Evolutionary conservation across 768 basidiomycete species (phyloP).

Genomic region (Fomitopsis serialis): DNA sequence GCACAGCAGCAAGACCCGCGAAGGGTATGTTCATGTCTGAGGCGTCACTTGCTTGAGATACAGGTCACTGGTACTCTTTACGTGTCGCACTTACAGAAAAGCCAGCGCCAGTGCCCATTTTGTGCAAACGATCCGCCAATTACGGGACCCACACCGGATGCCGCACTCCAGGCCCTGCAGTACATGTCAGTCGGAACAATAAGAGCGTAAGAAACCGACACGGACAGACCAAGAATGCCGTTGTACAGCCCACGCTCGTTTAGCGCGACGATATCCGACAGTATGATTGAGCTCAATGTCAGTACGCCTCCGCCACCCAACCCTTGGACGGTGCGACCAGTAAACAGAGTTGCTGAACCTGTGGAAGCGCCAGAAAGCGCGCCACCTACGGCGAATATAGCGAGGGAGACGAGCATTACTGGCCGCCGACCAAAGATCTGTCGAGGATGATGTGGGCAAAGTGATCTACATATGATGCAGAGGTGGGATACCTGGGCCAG

Average conservation of each 20-base stretch:
- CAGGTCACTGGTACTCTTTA: background rate
- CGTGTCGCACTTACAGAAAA: constrained; percentile 10
- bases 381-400: constrained; percentile 31
- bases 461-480: background rate
- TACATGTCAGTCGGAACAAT: background rate
- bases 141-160: constrained; percentile 23
- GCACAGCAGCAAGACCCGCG: background rate
- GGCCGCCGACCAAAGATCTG: constrained; percentile 28
- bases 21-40: constrained; percentile 8
- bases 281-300: constrained; percentile 13
- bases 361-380: constrained; percentile 33
- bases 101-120: constrained; percentile 11
- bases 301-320: constrained; percentile 17
- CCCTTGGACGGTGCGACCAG: constrained; percentile 25
- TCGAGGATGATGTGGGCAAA: background rate
- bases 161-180: constrained; percentile 22
- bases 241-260: constrained; percentile 13
- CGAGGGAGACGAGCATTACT: constrained; percentile 23
- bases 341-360: constrained; percentile 34
- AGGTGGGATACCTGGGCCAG: constrained; percentile 14
- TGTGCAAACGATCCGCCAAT: constrained; percentile 23
- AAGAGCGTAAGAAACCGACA: background rate
- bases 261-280: constrained; percentile 16
- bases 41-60: constrained; percentile 15
- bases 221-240: constrained; percentile 9